Evolutionary conservation across 257 asterid species (phyloP).

Genomic region (Solanum pinnatisectum): DNA sequence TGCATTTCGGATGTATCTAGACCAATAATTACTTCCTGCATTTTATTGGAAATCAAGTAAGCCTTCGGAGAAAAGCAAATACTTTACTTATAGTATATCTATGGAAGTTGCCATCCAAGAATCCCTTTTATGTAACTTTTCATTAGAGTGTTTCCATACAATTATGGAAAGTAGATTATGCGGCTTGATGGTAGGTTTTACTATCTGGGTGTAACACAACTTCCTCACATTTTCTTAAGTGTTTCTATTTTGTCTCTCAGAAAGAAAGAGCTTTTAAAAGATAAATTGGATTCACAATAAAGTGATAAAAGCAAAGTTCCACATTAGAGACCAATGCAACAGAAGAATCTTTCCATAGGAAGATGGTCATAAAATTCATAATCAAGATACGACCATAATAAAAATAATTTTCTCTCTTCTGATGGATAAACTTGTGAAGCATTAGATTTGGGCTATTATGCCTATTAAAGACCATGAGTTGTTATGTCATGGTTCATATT

Average conservation of each 20-base stretch:
- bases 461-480: not conserved
- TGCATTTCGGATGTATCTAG: slow-evolving; percentile 81
- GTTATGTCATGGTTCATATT: not conserved
- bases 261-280: not conserved
- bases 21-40: slow-evolving; percentile 96
- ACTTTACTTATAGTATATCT: not conserved
- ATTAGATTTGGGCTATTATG: not conserved
- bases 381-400: not conserved
- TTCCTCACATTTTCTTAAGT: not conserved
- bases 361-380: not conserved
- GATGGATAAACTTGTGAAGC: not conserved
- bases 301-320: not conserved
- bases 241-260: not conserved
- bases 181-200: not conserved
- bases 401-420: not conserved
- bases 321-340: not conserved
- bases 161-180: not conserved
- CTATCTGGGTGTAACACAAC: not conserved
- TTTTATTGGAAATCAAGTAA: not conserved
- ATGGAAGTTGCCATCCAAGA: not conserved
- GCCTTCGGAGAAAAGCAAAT: not conserved
- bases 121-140: not conserved
- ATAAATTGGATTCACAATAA: not conserved
- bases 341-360: not conserved
- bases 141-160: not conserved